Conservation (phyloP, 2,329 filamentous ascomycete genomes). For the Claviceps sp. region DNA sequence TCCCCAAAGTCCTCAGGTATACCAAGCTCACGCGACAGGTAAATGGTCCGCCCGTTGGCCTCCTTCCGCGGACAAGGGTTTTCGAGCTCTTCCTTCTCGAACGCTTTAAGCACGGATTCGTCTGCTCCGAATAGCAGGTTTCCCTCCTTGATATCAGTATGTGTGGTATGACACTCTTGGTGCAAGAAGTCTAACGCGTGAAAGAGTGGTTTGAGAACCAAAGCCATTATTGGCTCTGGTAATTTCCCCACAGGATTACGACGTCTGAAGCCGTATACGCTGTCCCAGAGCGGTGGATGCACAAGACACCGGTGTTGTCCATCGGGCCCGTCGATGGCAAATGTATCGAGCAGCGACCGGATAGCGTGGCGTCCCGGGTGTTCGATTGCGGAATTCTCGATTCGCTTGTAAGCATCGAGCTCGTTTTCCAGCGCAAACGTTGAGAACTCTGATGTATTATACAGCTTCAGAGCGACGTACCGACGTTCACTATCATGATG, state of each 20-base stretch:
- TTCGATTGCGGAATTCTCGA: no score
- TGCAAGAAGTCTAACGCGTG: conserved; percentile 32
- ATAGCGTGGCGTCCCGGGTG: conserved; percentile 19
- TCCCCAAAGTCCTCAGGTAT: conserved; percentile 18
- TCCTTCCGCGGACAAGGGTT: conserved; percentile 28
- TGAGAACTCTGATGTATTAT: no score
- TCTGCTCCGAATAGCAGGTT: conserved; percentile 32
- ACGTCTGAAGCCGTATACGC: background rate
- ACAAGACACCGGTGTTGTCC: conserved; percentile 24
- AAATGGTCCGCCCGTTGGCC: conserved; percentile 26
- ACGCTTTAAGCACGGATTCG: conserved; percentile 23
- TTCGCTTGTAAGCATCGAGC: no score
- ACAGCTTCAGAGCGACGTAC: no score
- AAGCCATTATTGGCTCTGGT: conserved; percentile 19
- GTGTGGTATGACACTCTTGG: conserved; percentile 30
- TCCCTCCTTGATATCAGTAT: conserved; percentile 33
- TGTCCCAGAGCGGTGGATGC: conserved; percentile 17
- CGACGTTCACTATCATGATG: no score
- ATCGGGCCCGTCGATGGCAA: conserved; percentile 21
- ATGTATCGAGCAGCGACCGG: conserved; percentile 23
- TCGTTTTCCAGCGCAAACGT: no score
- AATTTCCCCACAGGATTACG: conserved; percentile 26
- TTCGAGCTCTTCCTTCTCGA: conserved; percentile 26
- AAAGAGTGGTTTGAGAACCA: conserved; percentile 26
- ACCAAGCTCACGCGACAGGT: conserved; percentile 25